Evolutionary conservation across 192 early-diverging fungal species (phyloP).

Genomic region (Podila minutissima): DNA sequence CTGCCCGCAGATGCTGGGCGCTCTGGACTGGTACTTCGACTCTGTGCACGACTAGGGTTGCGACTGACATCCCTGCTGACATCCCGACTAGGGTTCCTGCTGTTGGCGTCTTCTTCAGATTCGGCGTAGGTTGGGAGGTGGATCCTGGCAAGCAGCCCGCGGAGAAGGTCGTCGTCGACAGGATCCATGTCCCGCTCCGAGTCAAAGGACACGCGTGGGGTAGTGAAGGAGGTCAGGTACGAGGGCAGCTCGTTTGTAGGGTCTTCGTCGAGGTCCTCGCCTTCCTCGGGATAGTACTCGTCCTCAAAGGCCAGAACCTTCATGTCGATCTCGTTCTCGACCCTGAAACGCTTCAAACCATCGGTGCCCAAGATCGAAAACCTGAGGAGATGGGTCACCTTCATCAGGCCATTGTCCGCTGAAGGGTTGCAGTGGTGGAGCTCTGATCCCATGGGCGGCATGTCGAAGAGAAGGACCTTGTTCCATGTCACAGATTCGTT

Average conservation of each 20-base stretch:
- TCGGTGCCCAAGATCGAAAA: constrained; percentile 42
- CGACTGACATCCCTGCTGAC: constrained; percentile 13
- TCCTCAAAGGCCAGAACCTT: constrained; percentile 47
- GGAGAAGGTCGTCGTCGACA: constrained; percentile 30
- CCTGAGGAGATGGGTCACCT: constrained; percentile 29
- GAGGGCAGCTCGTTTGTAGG: constrained; percentile 17
- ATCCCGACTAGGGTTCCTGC: constrained; percentile 17
- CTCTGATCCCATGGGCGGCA: constrained; percentile 43
- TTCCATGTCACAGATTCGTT: constrained; percentile 43
- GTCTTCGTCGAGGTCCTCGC: not conserved
- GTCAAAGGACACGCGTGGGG: constrained; percentile 42
- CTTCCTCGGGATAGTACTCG: constrained; percentile 9
- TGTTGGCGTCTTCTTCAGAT: constrained; percentile 39
- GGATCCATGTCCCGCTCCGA: constrained; percentile 40
- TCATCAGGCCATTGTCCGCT: constrained; percentile 42
- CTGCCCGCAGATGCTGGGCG: constrained; percentile 5
- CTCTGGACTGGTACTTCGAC: constrained; percentile 30
- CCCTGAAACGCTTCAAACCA: constrained; percentile 16
- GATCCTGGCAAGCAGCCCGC: constrained; percentile 25
- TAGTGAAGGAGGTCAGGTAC: constrained; percentile 43
- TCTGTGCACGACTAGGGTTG: constrained; percentile 19
- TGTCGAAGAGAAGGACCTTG: constrained; percentile 47
- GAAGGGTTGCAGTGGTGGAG: constrained; percentile 44
- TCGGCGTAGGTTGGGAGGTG: constrained; percentile 46
- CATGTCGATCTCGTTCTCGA: constrained; percentile 42